These are phyloP conservation scores for Periconia sp. DNA, from an alignment of 2,329 filamentous ascomycete species.

Conservation along the genomic window DNA sequence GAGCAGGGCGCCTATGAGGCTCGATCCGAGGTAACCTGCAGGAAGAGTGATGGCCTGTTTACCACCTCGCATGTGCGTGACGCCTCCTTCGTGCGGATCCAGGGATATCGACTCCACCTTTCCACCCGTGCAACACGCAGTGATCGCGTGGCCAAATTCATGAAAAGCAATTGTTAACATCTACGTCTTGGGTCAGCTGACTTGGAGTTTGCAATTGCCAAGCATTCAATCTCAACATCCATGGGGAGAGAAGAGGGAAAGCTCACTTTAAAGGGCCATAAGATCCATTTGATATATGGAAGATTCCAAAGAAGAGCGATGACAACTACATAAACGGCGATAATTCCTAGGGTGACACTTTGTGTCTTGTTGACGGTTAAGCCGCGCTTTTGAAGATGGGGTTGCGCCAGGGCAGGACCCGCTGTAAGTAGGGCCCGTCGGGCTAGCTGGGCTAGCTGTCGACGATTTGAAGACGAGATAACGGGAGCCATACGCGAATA, in stretches of 20 bases:
- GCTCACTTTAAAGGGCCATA: conserved; percentile 79
- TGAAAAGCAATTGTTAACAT: conserved; percentile 85
- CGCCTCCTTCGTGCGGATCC: conserved; percentile 75
- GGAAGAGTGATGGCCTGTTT: conserved; percentile 71
- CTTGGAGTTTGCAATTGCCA: not conserved
- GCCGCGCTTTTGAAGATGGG: conserved; percentile 49
- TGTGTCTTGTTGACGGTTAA: conserved; percentile 69
- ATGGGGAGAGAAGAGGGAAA: not conserved
- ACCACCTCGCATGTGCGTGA: conserved; percentile 76
- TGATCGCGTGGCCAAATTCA: conserved; percentile 75
- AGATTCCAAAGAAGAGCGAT: conserved; percentile 81
- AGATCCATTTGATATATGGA: conserved; percentile 70
- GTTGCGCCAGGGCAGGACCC: conserved; percentile 27
- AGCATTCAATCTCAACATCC: not conserved
- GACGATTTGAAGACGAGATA: conserved; percentile 13
- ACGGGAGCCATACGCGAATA: conserved; percentile 24
- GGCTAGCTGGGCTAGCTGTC: conserved; percentile 25
- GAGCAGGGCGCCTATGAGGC: conserved; percentile 73
- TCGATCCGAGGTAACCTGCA: conserved; percentile 76
- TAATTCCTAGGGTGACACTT: conserved; percentile 69
- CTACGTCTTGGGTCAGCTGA: conserved; percentile 41
- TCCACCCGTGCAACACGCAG: conserved; percentile 71
- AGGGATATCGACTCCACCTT: conserved; percentile 73
- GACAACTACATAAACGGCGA: conserved; percentile 69
- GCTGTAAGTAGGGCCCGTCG: conserved; percentile 27